Evolutionary conservation across 2,329 filamentous ascomycete species (phyloP).

Genomic region (Ceratocystis cacaofunesta): DNA sequence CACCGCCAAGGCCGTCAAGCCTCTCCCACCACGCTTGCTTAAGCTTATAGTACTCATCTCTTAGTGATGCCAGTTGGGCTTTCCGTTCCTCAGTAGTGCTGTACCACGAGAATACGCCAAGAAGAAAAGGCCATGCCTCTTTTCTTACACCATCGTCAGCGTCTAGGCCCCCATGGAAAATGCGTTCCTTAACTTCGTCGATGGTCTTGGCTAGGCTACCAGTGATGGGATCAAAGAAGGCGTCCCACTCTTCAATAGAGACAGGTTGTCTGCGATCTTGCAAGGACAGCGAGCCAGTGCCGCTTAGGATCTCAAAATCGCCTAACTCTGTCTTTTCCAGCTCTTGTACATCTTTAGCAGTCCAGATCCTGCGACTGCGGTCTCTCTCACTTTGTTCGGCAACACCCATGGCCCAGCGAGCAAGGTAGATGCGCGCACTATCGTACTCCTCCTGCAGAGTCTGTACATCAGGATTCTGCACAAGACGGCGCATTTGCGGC

Average conservation of each 20-base stretch:
- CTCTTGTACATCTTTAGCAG: slow-evolving; percentile 78
- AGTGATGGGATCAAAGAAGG: slow-evolving; percentile 63
- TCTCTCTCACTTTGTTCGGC: slow-evolving; percentile 92
- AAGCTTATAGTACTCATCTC: slow-evolving; percentile 86
- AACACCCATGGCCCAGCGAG: slow-evolving; percentile 96
- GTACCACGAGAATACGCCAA: slow-evolving; percentile 88
- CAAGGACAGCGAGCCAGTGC: slow-evolving; percentile 56
- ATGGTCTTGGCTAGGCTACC: slow-evolving; percentile 65
- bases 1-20: slow-evolving; percentile 66
- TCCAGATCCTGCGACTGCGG: slow-evolving; percentile 76
- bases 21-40: slow-evolving; percentile 96
- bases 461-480: slow-evolving; percentile 87
- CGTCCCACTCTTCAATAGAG: slow-evolving; percentile 75
- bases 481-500: slow-evolving; percentile 67
- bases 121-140: slow-evolving; percentile 87
- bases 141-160: slow-evolving; percentile 83
- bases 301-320: slow-evolving; percentile 87
- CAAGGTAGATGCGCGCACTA: slow-evolving; percentile 84
- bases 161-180: slow-evolving; percentile 88
- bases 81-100: slow-evolving; percentile 74
- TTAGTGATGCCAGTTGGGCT: slow-evolving; percentile 65
- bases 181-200: slow-evolving; percentile 90
- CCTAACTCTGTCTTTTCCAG: slow-evolving; percentile 91
- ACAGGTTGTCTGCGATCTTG: slow-evolving; percentile 65
- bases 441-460: slow-evolving; percentile 95